Conservation (phyloP, 345 rosid genomes). For the Carallia brachiata region DNA sequence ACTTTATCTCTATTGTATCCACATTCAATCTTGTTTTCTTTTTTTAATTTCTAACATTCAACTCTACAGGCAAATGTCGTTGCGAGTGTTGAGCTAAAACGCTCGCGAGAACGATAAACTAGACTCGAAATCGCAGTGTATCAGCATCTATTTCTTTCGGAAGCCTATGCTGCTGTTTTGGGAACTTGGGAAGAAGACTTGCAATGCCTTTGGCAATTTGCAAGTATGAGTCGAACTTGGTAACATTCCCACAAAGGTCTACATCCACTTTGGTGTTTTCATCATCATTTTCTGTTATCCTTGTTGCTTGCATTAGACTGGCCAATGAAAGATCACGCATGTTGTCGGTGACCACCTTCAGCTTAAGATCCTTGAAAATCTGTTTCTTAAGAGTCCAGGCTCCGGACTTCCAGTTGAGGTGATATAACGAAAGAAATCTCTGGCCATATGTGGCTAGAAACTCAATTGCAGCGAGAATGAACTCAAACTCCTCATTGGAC, state of each 20-base stretch:
- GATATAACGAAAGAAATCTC: slow-evolving; percentile 46
- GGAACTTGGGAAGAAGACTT: slow-evolving; percentile 41
- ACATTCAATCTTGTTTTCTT: no score
- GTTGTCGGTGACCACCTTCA: neutral
- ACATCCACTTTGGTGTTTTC: neutral
- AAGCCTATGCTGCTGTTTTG: slow-evolving; percentile 14
- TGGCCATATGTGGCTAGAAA: slow-evolving; percentile 49
- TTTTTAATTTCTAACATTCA: no score
- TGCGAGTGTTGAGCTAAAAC: no score
- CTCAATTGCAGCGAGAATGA: slow-evolving; percentile 46
- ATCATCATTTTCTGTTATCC: neutral
- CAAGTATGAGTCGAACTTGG: slow-evolving; percentile 22
- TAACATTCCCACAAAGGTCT: neutral
- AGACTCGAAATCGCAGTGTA: slow-evolving; percentile 31
- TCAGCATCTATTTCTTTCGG: slow-evolving; percentile 17
- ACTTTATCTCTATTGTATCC: no score
- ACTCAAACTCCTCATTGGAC: slow-evolving; percentile 50
- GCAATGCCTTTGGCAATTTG: slow-evolving; percentile 33
- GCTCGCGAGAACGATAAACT: neutral
- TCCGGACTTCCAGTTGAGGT: slow-evolving; percentile 42
- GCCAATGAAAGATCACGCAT: neutral
- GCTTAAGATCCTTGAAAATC: slow-evolving; percentile 17
- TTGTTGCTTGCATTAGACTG: neutral
- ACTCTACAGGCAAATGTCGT: no score
- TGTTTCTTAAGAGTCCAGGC: slow-evolving; percentile 40